Conservation (phyloP, 164 flowering plant species). For the Magnolia kwangsiensis region DNA sequence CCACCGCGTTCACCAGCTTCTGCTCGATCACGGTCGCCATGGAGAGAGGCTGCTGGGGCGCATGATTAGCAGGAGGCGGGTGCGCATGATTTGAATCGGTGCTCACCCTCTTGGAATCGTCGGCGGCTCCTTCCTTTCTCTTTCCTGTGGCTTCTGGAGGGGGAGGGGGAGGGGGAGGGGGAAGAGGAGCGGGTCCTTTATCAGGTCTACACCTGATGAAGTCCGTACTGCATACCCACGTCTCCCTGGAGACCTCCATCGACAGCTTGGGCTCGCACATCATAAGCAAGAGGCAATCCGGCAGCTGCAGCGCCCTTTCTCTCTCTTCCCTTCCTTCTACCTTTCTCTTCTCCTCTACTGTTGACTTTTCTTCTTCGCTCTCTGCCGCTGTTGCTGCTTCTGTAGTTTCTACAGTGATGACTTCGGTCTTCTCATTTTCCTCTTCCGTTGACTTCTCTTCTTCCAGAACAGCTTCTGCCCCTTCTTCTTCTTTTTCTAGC, state of each 20-base stretch:
- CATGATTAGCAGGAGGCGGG: conserved; percentile 55
- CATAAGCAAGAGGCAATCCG: conserved; percentile 87
- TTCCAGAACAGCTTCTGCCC: conserved; percentile 3
- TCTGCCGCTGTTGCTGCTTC: background rate
- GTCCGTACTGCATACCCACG: conserved; percentile 90
- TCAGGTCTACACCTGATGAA: conserved; percentile 61
- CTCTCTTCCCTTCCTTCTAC: conserved; percentile 2
- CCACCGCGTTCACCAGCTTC: conserved; percentile 53
- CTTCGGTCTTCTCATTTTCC: conserved; percentile 2
- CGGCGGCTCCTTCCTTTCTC: conserved; percentile 1
- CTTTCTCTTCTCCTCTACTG: background rate
- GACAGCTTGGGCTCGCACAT: conserved; percentile 97
- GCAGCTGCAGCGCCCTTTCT: conserved; percentile 23
- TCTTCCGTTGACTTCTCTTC: background rate
- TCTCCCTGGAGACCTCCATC: conserved; percentile 96
- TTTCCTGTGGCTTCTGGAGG: background rate
- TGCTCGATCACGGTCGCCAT: conserved; percentile 64
- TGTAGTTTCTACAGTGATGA: background rate
- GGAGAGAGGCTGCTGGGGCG: conserved; percentile 23
- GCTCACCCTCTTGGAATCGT: conserved; percentile 30
- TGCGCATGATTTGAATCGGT: conserved; percentile 23
- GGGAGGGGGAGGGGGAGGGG: background rate
- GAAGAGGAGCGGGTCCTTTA: background rate
- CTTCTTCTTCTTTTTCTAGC: conserved; percentile 16
- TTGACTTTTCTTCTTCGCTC: conserved; percentile 16